Evolutionary conservation across 371 early-diverging fungal genomes (phyloP), one percentile per base, ranked within the genome.

Genomic region (Apophysomyces elegans): DNA sequence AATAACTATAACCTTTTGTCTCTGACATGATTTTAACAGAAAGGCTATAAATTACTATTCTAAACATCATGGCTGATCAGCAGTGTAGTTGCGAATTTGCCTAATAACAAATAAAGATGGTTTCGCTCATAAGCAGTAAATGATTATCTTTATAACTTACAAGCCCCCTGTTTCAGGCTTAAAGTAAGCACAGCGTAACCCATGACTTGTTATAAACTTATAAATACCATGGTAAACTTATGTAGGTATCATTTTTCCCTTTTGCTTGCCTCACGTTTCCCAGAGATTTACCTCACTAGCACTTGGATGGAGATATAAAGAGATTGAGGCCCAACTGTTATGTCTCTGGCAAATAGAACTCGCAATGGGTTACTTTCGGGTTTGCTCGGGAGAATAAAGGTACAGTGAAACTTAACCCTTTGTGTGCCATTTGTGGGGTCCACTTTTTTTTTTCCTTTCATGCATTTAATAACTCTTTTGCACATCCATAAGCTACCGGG

Each of bases 21-120:
- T 26, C 2, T 26, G 32, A 26, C 32, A 26, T 26, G 32, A 2
- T 26, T 26, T 26, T 26, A 26, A 2, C 32, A 26, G 32, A 26
- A 26, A 26, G 32, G 32, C 32, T 26, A 26, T 26, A 26, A 7
- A 18, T 13, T 18, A n/a, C 47, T n/a, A 50, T 18, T 50, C 32
- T 50, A 26, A 26, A 26, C 1, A 3, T 26, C 32, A 26, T 26
- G 32, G 32, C 32, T 26, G 32, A 26, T 26, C 32, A 21, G 5
- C 18, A 50, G 54, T 8, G 6, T 50, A 21, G 54, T 50, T 50
- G 54, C 54, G 35, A 50, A 50, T 50, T 11, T 50, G 54, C 7
- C 54, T 9, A 50, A 21, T 50, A 50, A 1, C 21, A 50, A n/a
- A 26, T 26, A 26, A 26, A 26, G 32, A 26, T 26, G 32, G 32